Conservation (phyloP, 805 yeast genomes). For the Candida germanica region DNA sequence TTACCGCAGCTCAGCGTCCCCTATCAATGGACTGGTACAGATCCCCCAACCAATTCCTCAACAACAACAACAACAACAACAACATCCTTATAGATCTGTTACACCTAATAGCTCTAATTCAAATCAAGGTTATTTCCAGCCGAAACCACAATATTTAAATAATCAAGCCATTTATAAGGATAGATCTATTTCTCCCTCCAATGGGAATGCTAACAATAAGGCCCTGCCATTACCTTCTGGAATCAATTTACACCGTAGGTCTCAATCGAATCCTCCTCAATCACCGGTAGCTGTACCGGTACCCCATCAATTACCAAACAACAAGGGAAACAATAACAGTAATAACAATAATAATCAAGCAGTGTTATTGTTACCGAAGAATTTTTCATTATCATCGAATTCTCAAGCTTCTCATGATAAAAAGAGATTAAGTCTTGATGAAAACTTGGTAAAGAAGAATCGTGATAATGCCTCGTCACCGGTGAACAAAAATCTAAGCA, state of each 20-base stretch:
- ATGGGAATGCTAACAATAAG: constrained; percentile 8
- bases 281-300: constrained; percentile 12
- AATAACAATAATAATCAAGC: constrained; percentile 34
- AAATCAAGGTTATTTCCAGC: constrained; percentile 25
- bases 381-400: constrained; percentile 27
- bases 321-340: constrained; percentile 2
- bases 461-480: constrained; percentile 11
- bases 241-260: constrained; percentile 23
- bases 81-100: constrained; percentile 8
- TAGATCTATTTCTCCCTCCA: constrained; percentile 25
- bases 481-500: constrained; percentile 8
- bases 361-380: constrained; percentile 49
- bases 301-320: too few relatives aligned
- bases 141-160: constrained; percentile 30
- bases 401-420: constrained; percentile 13
- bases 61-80: constrained; percentile 2
- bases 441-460: constrained; percentile 11
- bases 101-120: constrained; percentile 15
- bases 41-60: constrained; percentile 1
- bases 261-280: constrained; percentile 32
- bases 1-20: constrained; percentile 13
- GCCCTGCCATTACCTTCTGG: constrained; percentile 18
- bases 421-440: constrained; percentile 28
- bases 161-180: constrained; percentile 18
- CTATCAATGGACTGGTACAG: constrained; percentile 5